phyloP scores from a whole-genome alignment of 805 yeast species.

The Schwanniomyces occidentalis region DNA sequence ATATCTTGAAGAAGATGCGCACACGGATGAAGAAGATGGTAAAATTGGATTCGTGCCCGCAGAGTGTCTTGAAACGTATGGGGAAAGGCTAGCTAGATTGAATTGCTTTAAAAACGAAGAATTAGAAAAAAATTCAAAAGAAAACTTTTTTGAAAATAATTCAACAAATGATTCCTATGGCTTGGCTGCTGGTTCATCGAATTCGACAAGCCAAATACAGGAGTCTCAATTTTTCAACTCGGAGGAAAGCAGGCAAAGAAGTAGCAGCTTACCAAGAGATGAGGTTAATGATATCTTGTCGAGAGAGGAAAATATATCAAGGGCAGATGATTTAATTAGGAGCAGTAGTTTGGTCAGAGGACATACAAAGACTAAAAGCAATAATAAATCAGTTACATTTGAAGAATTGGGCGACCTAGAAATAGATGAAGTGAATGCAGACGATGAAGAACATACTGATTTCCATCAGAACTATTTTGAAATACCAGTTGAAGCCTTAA shows the following conservation, averaged over 20 bases:
- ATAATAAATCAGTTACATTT: slow-evolving; percentile 39
- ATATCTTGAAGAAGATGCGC: slow-evolving; percentile 16
- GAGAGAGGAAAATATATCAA: too few relatives aligned
- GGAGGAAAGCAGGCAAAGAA: too few relatives aligned
- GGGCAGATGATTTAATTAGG: too few relatives aligned
- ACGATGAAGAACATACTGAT: slow-evolving; percentile 10
- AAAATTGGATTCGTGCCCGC: slow-evolving; percentile 96
- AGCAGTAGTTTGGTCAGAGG: too few relatives aligned
- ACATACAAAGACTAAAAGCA: slow-evolving; percentile 7
- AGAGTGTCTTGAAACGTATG: slow-evolving; percentile 87
- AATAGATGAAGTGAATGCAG: slow-evolving; percentile 21
- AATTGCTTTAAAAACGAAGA: slow-evolving; percentile 93
- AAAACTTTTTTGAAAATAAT: slow-evolving; percentile 2
- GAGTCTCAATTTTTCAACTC: too few relatives aligned
- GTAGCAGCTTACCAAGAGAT: too few relatives aligned
- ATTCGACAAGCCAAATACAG: too few relatives aligned
- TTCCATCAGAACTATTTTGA: slow-evolving; percentile 20
- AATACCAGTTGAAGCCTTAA: slow-evolving; percentile 21
- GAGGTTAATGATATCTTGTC: too few relatives aligned
- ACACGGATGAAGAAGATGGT: slow-evolving; percentile 50
- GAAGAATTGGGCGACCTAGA: slow-evolving; percentile 33
- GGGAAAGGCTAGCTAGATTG: slow-evolving; percentile 85
- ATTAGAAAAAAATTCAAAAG: slow-evolving; percentile 37
- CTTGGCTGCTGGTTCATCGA: too few relatives aligned
- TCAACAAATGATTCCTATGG: too few relatives aligned